Evolutionary conservation across 495 filamentous ascomycete species (phyloP).

Genomic region (Parmelia sp.): DNA sequence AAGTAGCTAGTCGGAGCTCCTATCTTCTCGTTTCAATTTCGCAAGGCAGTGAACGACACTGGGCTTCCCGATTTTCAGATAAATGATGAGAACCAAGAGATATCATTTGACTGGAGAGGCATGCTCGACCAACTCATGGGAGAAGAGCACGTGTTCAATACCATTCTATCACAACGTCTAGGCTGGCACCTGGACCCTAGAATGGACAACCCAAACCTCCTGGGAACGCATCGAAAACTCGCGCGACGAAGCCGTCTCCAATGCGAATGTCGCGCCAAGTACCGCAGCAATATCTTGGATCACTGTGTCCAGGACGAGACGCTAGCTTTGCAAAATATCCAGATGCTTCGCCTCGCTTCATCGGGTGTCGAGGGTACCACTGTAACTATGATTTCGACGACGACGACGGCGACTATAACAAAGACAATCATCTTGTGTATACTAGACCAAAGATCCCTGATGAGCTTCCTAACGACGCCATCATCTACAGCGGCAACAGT

Average conservation of each 20-base stretch:
- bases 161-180: neutral
- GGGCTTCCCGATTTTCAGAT: neutral
- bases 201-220: neutral
- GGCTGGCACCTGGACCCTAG: neutral
- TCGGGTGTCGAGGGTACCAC: neutral
- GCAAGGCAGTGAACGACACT: neutral
- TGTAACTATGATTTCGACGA: no score
- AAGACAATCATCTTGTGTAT: neutral
- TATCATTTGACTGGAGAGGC: neutral
- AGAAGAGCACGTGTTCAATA: slow-evolving; percentile 1
- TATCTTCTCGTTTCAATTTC: neutral
- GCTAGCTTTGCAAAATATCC: neutral
- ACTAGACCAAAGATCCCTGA: neutral
- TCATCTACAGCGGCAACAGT: neutral
- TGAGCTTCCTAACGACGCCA: neutral
- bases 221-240: neutral
- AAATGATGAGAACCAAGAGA: neutral
- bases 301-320: neutral
- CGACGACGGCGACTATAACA: neutral
- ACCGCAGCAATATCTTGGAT: neutral
- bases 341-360: neutral
- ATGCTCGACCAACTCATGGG: slow-evolving; percentile 4
- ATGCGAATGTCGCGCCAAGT: neutral
- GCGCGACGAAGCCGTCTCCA: slow-evolving; percentile 3
- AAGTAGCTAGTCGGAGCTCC: slow-evolving; percentile 3